Conservation (phyloP, 495 filamentous ascomycete species). For the Penicillium coffeae region DNA sequence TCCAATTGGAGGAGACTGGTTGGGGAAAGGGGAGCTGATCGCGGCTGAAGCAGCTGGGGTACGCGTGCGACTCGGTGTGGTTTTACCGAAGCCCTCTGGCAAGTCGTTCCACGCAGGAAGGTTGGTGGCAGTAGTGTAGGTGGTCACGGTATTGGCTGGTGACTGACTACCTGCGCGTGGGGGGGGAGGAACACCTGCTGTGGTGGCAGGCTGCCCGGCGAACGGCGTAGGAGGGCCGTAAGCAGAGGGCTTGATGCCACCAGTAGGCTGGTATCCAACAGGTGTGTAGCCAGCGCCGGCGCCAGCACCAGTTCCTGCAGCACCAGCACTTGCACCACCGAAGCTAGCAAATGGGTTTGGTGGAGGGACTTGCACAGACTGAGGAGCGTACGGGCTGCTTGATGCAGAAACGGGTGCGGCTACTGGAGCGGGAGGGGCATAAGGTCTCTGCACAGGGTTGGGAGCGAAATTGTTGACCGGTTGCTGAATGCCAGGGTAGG, state of each 20-base stretch:
- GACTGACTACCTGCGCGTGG: constrained; percentile 57
- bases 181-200: constrained; percentile 50
- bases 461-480: too few relatives aligned
- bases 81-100: constrained; percentile 74
- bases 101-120: constrained; percentile 91
- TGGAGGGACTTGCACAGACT: constrained; percentile 8
- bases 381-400: constrained; percentile 2
- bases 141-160: constrained; percentile 49
- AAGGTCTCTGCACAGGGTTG: constrained; percentile 27
- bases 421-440: constrained; percentile 18
- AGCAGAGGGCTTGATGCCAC: constrained; percentile 29
- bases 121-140: constrained; percentile 67
- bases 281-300: constrained; percentile 53
- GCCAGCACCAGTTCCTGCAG: too few relatives aligned
- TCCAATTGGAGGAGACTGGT: constrained; percentile 54
- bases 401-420: not conserved
- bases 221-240: constrained; percentile 36
- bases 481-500: constrained; percentile 31
- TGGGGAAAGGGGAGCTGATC: constrained; percentile 62
- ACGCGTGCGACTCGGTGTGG: constrained; percentile 57
- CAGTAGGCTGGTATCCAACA: constrained; percentile 48
- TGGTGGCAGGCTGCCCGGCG: constrained; percentile 35
- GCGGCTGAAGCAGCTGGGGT: constrained; percentile 61
- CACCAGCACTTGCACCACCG: constrained; percentile 41
- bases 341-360: constrained; percentile 32